These are phyloP conservation scores for Ligustrum vulgare DNA, from an alignment of 257 asterid genomes.

Conservation along the genomic window DNA sequence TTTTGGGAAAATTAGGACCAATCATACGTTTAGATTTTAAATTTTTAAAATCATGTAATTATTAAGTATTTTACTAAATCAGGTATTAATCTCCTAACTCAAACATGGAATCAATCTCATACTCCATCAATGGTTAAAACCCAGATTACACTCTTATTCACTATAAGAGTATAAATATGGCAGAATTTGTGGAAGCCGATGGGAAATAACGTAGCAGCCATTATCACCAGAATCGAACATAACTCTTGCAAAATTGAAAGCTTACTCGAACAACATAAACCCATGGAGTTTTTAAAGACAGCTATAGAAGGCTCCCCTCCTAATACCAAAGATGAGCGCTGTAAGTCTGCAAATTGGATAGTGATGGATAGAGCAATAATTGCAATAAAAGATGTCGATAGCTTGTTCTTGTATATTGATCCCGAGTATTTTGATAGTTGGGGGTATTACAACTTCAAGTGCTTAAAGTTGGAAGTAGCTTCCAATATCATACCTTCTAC, in stretches of 20 bases:
- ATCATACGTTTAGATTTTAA: no score
- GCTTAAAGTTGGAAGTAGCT: constrained; percentile 81
- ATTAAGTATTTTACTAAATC: no score
- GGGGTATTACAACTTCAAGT: constrained; percentile 69
- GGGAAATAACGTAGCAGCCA: constrained; percentile 85
- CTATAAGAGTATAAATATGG: constrained; percentile 32
- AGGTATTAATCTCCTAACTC: no score
- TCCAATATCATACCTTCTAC: constrained; percentile 74
- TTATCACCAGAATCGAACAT: constrained; percentile 87
- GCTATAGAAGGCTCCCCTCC: constrained; percentile 98
- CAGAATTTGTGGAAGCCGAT: constrained; percentile 75
- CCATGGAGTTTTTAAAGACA: constrained; percentile 94
- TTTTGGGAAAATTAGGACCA: no score
- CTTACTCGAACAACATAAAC: constrained; percentile 94
- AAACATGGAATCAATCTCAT: neutral
- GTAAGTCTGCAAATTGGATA: constrained; percentile 98
- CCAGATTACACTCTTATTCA: neutral
- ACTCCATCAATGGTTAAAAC: neutral
- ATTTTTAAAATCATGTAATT: no score
- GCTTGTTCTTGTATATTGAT: constrained; percentile 87
- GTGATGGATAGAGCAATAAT: constrained; percentile 95
- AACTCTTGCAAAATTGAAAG: constrained; percentile 98
- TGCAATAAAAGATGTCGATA: constrained; percentile 92
- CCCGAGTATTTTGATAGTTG: constrained; percentile 77
- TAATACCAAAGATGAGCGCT: constrained; percentile 87